A percentile compares a stretch with the other conserved stretches of the same genome.
phyloP scores from a whole-genome alignment of 2,329 filamentous ascomycete species.

The Pyrenophora seminiperda region DNA sequence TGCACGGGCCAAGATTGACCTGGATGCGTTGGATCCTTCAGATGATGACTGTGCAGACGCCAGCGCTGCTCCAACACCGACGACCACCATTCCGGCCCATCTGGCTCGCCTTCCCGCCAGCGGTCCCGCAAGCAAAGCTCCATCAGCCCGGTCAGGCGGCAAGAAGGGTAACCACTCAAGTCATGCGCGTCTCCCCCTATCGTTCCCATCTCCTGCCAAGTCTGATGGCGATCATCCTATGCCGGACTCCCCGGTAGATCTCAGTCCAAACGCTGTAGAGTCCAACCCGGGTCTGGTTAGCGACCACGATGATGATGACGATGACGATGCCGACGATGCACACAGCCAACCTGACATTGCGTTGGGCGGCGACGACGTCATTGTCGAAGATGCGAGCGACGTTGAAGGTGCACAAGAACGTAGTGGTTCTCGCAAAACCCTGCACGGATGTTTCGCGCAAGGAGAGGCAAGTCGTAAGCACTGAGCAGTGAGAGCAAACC shows the following conservation, averaged over 20 bases:
- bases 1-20: constrained; percentile 44
- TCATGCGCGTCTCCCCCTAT: constrained; percentile 40
- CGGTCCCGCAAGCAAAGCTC: constrained; percentile 37
- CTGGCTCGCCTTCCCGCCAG: constrained; percentile 41
- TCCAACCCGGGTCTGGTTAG: constrained; percentile 57
- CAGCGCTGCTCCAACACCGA: constrained; percentile 37
- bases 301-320: constrained; percentile 57
- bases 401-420: constrained; percentile 45
- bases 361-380: constrained; percentile 44
- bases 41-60: constrained; percentile 45
- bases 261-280: constrained; percentile 56
- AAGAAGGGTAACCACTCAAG: constrained; percentile 38
- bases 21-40: constrained; percentile 42
- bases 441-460: constrained; percentile 43
- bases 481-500: constrained; percentile 34
- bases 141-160: constrained; percentile 40
- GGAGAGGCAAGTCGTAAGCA: constrained; percentile 45
- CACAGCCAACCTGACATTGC: constrained; percentile 44
- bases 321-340: constrained; percentile 49
- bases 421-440: constrained; percentile 37
- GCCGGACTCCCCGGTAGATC: constrained; percentile 46
- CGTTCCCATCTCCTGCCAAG: constrained; percentile 37
- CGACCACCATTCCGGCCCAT: constrained; percentile 34
- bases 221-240: constrained; percentile 35
- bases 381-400: constrained; percentile 48